Evolutionary conservation across 768 basidiomycete species (phyloP), one percentile per base, ranked within the genome.

Genomic region (Scleroderma citrinum): DNA sequence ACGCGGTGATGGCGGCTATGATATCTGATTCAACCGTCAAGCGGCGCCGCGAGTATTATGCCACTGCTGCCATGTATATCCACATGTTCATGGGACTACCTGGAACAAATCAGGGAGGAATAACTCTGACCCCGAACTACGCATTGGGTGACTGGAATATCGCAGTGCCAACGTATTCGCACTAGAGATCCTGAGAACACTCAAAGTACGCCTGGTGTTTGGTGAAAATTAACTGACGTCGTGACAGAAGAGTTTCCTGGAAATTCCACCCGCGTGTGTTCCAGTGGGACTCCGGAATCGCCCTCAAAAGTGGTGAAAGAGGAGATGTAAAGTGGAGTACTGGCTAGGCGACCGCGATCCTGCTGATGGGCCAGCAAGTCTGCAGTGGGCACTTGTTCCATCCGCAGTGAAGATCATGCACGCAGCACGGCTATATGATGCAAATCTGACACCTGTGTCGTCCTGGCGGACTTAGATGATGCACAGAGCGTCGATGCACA

Each of bases 201-300:
- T n/a, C 54, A 10, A 54, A 61, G 29, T 56, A 58, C n/a, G 56
- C 53, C 11, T 59, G 52, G 17, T 55, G 51, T 7, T 51, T 48
- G 1, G 57, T 59, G 44, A 58, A 60, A 52, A n/a, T n/a, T 39
- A 29, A 46, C n/a, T n/a, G 42, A 19, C 54, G 52, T 0, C 46
- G 47, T 2, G 56, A 60, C 26, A 62, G 51, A 7, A 60, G 17
- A 5, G 52, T 57, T 29, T 58, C 59, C 34, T 54, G 55, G 40
- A 20, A 60, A 6, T 51, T 60, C 60, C n/a, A n/a, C n/a, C 58
- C 54, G 34, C 60, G 46, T 3, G 34, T 38, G 0, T 0, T 38
- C 58, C 61, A 62, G 3, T 29, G 34, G 3, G 56, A 61, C 43
- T 39, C 19, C 17, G n/a, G 8, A 19, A 20, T 19, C 4, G 38